Conservation (phyloP, 139 green algal genomes). For the Pseudopediastrum boryanum region DNA sequence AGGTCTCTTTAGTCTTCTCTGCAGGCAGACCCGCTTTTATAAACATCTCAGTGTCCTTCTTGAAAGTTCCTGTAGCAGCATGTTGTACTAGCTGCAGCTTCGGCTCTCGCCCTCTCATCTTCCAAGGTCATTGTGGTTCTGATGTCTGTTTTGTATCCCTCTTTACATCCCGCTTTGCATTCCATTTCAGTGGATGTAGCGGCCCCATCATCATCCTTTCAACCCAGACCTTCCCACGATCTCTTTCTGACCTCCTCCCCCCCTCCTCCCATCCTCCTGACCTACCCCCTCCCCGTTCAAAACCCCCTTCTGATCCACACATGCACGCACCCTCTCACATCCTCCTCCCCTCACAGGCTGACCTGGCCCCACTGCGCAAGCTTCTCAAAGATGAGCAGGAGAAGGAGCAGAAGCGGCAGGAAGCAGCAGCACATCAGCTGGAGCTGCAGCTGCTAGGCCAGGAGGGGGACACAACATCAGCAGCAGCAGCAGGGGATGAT, state of each 20-base stretch:
- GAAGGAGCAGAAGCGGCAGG: constrained; percentile 11
- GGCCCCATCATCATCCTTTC: neutral
- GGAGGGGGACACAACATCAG: neutral
- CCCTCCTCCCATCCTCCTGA: neutral
- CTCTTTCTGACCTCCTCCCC: neutral
- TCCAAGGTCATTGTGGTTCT: no score
- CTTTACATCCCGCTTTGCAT: neutral
- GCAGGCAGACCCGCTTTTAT: no score
- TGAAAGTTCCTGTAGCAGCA: no score
- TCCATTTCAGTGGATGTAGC: neutral
- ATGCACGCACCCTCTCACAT: no score
- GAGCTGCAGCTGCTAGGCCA: neutral
- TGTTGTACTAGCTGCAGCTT: no score
- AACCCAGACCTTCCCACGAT: neutral
- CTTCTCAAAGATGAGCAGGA: constrained; percentile 17
- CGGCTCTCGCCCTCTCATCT: no score
- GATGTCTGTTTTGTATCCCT: no score
- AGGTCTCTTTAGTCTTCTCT: no score
- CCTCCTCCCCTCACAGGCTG: constrained; percentile 38
- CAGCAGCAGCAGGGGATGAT: neutral
- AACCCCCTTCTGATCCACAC: neutral
- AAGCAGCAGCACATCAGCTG: neutral
- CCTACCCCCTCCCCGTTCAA: neutral
- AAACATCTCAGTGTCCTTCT: no score
- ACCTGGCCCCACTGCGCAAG: constrained; percentile 59